Base-by-base conservation (phyloP, 768 basidiomycete species). In the Fibroporia radiculosa region DNA sequence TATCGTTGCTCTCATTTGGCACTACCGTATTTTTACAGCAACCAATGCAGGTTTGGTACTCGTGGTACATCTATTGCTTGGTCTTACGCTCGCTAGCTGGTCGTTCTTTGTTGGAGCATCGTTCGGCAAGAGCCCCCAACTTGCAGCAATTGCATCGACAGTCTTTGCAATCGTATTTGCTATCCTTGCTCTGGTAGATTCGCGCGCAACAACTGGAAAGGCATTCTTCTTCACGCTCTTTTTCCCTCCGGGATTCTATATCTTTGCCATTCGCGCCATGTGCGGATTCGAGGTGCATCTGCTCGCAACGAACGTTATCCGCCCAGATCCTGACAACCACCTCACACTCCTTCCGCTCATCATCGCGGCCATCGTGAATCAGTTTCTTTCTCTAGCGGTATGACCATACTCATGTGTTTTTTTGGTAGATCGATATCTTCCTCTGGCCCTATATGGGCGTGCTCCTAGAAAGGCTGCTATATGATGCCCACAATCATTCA, bases 181-280 rank as follows among this genome's bases (percentile, higher is more conserved):
- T 2, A 77, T 89, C 44, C 50, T 86, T 7, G 85, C 79, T 0
- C 61, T 83, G 19, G 72, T 82, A 0, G 66, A 81, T 42, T 60
- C 64, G 27, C 48, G 45, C 29, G 64, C 40, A 19, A 54, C 61
- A 1, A 72, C 69, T 1, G 72, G 61, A 3, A 66, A 64, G 1
- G 75, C 80, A 16, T 73, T 79, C 49, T 61, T 87, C 20, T 82
- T 84, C 55, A 74, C 82, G 1, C 56, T 88, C 37, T 53, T 88
- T 19, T 87, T 88, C 55, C 87, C 87, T 0, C 84, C 87, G 1
- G 74, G 75, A 10, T 88, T 80, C 61, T 89, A 84, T 52, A 71
- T 85, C 18, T 88, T 87, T 53, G 77, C 77, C 6, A 74, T 79
- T 7, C 73, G 82, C 35, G 76, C 77, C 1, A 73, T 89, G 1